Evolutionary conservation across 1,139 yeast genomes (phyloP).

Genomic region (Candida pseudoviswanathii): DNA sequence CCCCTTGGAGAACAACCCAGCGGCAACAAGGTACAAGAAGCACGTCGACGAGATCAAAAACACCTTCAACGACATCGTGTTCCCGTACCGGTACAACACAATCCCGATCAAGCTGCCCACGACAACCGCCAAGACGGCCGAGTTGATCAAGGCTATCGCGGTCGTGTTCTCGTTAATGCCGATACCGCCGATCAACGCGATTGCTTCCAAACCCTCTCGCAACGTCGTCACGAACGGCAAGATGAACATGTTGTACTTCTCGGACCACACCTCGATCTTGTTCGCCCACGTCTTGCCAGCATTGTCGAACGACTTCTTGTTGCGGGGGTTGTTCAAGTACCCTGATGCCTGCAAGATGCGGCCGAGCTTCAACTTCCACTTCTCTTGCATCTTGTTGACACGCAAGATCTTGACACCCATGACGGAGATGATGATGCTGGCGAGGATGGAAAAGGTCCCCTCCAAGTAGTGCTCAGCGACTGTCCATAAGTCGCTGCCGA

Average conservation of each 20-base stretch:
- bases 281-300: constrained; percentile 13
- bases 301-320: constrained; percentile 20
- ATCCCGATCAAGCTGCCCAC: constrained; percentile 40
- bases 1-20: constrained; percentile 59
- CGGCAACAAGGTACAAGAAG: constrained; percentile 45
- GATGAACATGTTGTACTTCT: constrained; percentile 40
- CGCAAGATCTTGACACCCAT: constrained; percentile 90
- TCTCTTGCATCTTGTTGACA: constrained; percentile 65
- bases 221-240: constrained; percentile 47
- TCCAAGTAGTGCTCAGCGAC: constrained; percentile 89
- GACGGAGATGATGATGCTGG: constrained; percentile 77
- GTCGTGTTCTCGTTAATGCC: constrained; percentile 38
- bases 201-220: constrained; percentile 52
- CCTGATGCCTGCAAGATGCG: too few species aligned
- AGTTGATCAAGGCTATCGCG: constrained; percentile 41
- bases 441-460: constrained; percentile 80
- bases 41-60: constrained; percentile 45
- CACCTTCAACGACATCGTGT: constrained; percentile 42
- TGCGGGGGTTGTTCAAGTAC: constrained; percentile 29
- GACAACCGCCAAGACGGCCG: constrained; percentile 37
- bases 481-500: constrained; percentile 82
- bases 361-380: constrained; percentile 53
- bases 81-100: constrained; percentile 44
- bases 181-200: constrained; percentile 50
- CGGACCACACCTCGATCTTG: constrained; percentile 20